Base-by-base conservation (phyloP, 1,284 basidiomycete genomes). In the Xerocomus nothofagi region DNA sequence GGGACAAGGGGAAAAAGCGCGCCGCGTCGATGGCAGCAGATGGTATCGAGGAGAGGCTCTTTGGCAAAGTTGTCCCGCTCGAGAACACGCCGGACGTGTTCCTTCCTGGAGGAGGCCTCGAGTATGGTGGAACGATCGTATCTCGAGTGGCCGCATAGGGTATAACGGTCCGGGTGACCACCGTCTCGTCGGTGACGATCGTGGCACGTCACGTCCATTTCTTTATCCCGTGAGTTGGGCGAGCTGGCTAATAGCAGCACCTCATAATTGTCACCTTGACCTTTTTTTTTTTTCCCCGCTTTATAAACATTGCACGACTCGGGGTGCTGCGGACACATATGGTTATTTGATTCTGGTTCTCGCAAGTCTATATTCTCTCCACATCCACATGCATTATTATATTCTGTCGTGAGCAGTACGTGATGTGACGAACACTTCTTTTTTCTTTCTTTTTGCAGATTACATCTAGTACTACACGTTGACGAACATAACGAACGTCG, bases 81-180 rank as follows among this genome's bases (percentile, higher is more conserved):
- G 75, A 78, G 59, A 63, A 63, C 24, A 69, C 74, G 3, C 69
- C 70, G 3, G 66, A 68, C 32, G 60, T 68, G 20, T 75, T 76
- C 57, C 53, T 65, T 31, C 49, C 55, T 4, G 58, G 60, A 12
- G 56, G 68, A 3, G 62, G 62, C 20, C 56, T 66, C 29, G 65
- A 66, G 12, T 43, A 59, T 18, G 65, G 65, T 5, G 68, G 66
- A 21, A 66, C 68, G 18, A 41, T 69, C 18, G 65, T 66, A 17
- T 66, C 65, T 15, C 66, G 68, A 15, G 66, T 66, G 30, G 65
- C 53, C 17, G 61, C 60, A 17, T 66, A 65, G 29, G 30, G 10
- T 24, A 26, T 20, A 10, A 15, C n/a, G 40, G 29, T 26, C 49
- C 14, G n/a, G 7, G 11, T 6, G 49, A 14, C 21, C 26, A 20